Evolutionary conservation across 495 filamentous ascomycete species (phyloP).

Genomic region (Achaetomiella virescens): DNA sequence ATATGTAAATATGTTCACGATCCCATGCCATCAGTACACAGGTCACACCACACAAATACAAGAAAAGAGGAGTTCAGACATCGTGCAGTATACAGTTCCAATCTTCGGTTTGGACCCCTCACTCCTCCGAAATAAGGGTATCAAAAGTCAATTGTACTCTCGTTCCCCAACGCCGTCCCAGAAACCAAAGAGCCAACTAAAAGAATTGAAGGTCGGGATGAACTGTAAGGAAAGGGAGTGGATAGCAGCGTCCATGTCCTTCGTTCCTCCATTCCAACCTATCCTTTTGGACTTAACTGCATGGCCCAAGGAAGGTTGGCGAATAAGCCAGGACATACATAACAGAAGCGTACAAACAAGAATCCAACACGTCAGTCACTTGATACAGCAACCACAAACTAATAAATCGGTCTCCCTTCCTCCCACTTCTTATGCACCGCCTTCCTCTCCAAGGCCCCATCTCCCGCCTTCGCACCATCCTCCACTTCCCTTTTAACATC

Average conservation of each 20-base stretch:
- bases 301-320: too few species aligned
- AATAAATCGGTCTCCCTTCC: constrained; percentile 62
- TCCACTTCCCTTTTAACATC: constrained; percentile 27
- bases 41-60: too few species aligned
- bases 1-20: too few species aligned
- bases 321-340: background rate
- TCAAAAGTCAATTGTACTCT: background rate
- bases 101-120: background rate
- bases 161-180: constrained; percentile 1
- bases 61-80: too few species aligned
- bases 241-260: background rate
- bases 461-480: constrained; percentile 13
- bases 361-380: background rate
- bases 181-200: background rate
- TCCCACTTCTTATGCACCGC: constrained; percentile 32
- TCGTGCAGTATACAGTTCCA: too few species aligned
- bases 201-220: background rate
- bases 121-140: background rate
- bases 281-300: too few species aligned
- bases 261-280: too few species aligned
- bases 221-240: background rate
- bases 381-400: constrained; percentile 9
- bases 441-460: constrained; percentile 5
- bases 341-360: background rate
- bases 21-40: too few species aligned